Conservation (phyloP, 176 grass and related monocot species). For the Aechmea fasciata region DNA sequence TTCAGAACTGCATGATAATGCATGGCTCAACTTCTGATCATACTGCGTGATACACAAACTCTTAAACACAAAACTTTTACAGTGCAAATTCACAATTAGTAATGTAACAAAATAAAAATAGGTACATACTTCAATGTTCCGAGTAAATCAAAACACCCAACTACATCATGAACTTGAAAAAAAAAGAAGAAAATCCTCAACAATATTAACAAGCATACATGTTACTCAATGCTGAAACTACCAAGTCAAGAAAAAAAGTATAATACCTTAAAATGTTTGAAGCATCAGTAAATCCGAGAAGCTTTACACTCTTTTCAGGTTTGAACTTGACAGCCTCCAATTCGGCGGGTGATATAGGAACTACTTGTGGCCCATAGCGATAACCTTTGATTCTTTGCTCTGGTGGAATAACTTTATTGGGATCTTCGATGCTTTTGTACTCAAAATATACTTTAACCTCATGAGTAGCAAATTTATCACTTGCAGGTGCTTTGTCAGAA, state of each 20-base stretch:
- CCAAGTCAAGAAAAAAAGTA: slow-evolving; percentile 15
- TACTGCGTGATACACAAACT: no score
- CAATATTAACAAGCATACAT: background rate
- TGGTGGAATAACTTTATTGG: slow-evolving; percentile 72
- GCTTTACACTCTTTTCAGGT: slow-evolving; percentile 86
- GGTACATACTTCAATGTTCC: no score
- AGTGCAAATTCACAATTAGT: no score
- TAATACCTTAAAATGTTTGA: slow-evolving; percentile 53
- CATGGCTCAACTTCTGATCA: no score
- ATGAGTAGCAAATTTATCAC: slow-evolving; percentile 66
- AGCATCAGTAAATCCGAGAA: slow-evolving; percentile 81
- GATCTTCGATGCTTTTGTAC: slow-evolving; percentile 69
- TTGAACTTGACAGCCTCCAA: slow-evolving; percentile 79
- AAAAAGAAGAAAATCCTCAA: background rate
- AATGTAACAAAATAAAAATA: no score
- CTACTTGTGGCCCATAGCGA: slow-evolving; percentile 91
- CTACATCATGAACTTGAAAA: background rate
- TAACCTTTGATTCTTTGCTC: slow-evolving; percentile 97
- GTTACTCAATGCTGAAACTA: background rate
- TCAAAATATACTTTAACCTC: slow-evolving; percentile 90
- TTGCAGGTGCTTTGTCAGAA: slow-evolving; percentile 72
- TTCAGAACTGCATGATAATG: background rate
- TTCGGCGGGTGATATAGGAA: slow-evolving; percentile 75
- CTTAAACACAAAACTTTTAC: no score
- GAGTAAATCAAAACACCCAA: no score